A percentile compares a stretch with the other conserved stretches of the same genome.
phyloP scores from a whole-genome alignment of 352 stramenopile species.

The Phytophthora macrochlamydospora region DNA sequence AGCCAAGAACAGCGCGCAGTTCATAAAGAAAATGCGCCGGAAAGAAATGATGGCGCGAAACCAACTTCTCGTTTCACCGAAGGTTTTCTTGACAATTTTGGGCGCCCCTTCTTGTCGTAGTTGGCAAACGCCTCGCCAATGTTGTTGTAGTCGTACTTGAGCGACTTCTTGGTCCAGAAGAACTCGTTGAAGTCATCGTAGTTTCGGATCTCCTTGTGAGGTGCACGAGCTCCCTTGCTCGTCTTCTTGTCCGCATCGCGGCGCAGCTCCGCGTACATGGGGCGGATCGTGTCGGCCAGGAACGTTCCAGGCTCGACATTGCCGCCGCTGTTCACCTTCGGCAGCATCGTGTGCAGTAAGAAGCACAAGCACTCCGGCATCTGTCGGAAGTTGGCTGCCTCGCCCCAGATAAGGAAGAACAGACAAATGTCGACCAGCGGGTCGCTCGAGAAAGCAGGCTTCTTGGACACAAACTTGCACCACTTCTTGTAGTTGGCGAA shows the following conservation, averaged over 20 bases:
- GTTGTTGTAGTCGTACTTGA: slow-evolving; percentile 73
- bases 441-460: slow-evolving; percentile 76
- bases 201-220: slow-evolving; percentile 81
- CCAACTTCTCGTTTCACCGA: slow-evolving; percentile 78
- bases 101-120: slow-evolving; percentile 79
- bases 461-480: slow-evolving; percentile 84
- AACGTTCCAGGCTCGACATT: slow-evolving; percentile 71
- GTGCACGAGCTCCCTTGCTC: slow-evolving; percentile 64
- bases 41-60: slow-evolving; percentile 76
- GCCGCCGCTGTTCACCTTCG: slow-evolving; percentile 50
- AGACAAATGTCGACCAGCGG: slow-evolving; percentile 76
- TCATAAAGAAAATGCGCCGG: slow-evolving; percentile 85
- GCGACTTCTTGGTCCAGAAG: slow-evolving; percentile 84
- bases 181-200: slow-evolving; percentile 92
- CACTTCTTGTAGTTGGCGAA: slow-evolving; percentile 89
- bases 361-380: slow-evolving; percentile 84
- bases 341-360: slow-evolving; percentile 76
- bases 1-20: slow-evolving; percentile 73
- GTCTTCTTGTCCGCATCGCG: slow-evolving; percentile 88
- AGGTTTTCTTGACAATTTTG: slow-evolving; percentile 85
- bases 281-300: slow-evolving; percentile 67
- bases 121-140: slow-evolving; percentile 73
- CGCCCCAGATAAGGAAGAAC: slow-evolving; percentile 87
- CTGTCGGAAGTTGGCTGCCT: slow-evolving; percentile 85
- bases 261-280: slow-evolving; percentile 76